A percentile compares a stretch with the other conserved stretches of the same genome.
phyloP scores from a whole-genome alignment of 2,329 filamentous ascomycete genomes.

The Apiospora saccharicola region DNA sequence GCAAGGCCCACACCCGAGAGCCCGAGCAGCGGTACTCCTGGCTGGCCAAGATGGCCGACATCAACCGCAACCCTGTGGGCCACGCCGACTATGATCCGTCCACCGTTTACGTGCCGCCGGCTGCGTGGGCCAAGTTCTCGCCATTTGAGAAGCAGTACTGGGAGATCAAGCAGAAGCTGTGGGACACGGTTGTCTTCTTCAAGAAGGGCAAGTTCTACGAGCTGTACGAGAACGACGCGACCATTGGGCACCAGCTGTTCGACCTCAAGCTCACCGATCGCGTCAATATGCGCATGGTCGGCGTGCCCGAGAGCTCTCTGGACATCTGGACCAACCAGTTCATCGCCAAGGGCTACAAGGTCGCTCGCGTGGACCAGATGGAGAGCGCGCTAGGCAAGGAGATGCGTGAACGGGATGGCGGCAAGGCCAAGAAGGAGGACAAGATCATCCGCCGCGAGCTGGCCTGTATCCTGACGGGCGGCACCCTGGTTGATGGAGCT shows the following conservation, averaged over 20 bases:
- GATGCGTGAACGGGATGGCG: slow-evolving; percentile 89
- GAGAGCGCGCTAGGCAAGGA: slow-evolving; percentile 96
- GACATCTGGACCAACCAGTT: slow-evolving; percentile 98
- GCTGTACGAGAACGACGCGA: slow-evolving; percentile 96
- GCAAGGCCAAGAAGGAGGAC: slow-evolving; percentile 76
- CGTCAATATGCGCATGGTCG: slow-evolving; percentile 99
- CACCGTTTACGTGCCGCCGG: slow-evolving; percentile 87
- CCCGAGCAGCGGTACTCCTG: slow-evolving; percentile 89
- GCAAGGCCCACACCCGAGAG: slow-evolving; percentile 81
- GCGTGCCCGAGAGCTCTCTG: slow-evolving; percentile 94
- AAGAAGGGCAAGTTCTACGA: slow-evolving; percentile 99
- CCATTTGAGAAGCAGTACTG: slow-evolving; percentile 98
- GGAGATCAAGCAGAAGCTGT: slow-evolving; percentile 98
- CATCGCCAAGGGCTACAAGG: slow-evolving; percentile 97
- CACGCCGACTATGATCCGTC: slow-evolving; percentile 91
- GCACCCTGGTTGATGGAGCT: slow-evolving; percentile 91
- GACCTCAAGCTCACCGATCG: slow-evolving; percentile 97
- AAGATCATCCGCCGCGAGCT: slow-evolving; percentile 94
- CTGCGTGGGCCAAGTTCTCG: slow-evolving; percentile 83
- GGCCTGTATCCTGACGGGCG: slow-evolving; percentile 87
- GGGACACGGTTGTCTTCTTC: slow-evolving; percentile 98
- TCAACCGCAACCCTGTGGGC: slow-evolving; percentile 78
- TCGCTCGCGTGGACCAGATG: slow-evolving; percentile 94
- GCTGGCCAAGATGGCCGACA: slow-evolving; percentile 86
- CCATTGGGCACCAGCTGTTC: slow-evolving; percentile 93